phyloP scores from a whole-genome alignment of 805 yeast genomes.

The Yamadazyma takamatsuzukensis region DNA sequence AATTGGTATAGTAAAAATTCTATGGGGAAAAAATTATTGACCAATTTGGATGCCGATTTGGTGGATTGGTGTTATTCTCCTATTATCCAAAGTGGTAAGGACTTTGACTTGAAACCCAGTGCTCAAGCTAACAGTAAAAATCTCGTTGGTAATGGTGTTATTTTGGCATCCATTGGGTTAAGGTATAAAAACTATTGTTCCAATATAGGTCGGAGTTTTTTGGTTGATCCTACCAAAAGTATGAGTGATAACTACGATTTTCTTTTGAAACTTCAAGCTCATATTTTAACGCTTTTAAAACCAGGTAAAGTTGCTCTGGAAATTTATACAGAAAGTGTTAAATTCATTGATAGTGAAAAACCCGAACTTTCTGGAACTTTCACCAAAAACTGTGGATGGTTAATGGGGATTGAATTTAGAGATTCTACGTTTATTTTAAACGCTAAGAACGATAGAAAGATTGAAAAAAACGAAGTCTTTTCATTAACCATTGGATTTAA shows the following conservation, averaged over 20 bases:
- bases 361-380: conserved; percentile 65
- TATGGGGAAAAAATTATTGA: conserved; percentile 52
- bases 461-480: conserved; percentile 71
- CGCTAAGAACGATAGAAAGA: conserved; percentile 62
- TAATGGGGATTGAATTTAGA: conserved; percentile 85
- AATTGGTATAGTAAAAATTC: conserved; percentile 57
- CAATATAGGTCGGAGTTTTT: conserved; percentile 79
- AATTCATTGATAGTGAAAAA: conserved; percentile 50
- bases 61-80: conserved; percentile 95
- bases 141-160: conserved; percentile 68
- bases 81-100: conserved; percentile 82
- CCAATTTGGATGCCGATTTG: conserved; percentile 61
- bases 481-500: conserved; percentile 76
- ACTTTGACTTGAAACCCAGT: conserved; percentile 78
- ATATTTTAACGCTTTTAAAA: conserved; percentile 49
- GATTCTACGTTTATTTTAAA: conserved; percentile 74
- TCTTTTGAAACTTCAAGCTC: conserved; percentile 63
- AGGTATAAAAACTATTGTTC: conserved; percentile 89
- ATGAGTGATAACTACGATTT: conserved; percentile 79
- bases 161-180: conserved; percentile 78
- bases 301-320: conserved; percentile 67
- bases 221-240: conserved; percentile 82
- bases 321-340: conserved; percentile 62
- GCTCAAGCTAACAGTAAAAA: conserved; percentile 69
- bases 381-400: conserved; percentile 80